These are phyloP conservation scores for Sporothrix sp. DNA, from an alignment of 2,329 filamentous ascomycete species.

Conservation along the genomic window DNA sequence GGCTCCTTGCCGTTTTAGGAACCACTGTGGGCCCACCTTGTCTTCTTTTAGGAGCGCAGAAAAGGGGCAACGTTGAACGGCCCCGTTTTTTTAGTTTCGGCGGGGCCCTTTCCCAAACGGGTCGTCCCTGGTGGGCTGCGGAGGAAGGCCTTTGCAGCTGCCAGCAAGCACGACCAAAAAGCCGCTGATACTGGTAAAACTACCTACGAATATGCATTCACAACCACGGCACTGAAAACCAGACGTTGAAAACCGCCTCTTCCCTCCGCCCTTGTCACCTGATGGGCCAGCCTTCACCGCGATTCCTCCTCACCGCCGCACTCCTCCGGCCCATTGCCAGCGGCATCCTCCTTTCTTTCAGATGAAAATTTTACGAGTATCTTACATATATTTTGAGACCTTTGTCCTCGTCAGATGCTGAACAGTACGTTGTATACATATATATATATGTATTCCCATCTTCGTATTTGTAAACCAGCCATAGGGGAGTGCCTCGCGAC, in stretches of 20 bases:
- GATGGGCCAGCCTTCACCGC: neutral
- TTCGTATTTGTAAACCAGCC: too few species aligned
- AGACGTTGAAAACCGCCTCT: neutral
- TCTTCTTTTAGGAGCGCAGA: neutral
- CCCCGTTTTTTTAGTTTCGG: neutral
- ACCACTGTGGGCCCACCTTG: neutral
- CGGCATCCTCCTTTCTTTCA: neutral
- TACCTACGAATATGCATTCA: neutral
- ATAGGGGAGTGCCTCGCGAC: too few species aligned
- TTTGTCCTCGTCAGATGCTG: neutral
- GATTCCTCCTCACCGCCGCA: neutral
- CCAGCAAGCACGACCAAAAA: neutral
- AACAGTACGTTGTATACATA: too few species aligned
- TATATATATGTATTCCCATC: too few species aligned
- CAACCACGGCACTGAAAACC: too few species aligned
- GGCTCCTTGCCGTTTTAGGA: neutral
- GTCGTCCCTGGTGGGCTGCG: neutral
- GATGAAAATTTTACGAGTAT: neutral
- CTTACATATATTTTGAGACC: too few species aligned
- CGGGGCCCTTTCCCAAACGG: neutral
- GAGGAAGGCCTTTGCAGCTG: neutral
- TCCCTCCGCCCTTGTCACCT: neutral
- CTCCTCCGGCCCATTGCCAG: too few species aligned
- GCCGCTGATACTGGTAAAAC: too few species aligned
- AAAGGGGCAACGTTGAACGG: neutral